Base-by-base conservation (phyloP, 2,329 filamentous ascomycete species). In the Lachnellula subtilissima region DNA sequence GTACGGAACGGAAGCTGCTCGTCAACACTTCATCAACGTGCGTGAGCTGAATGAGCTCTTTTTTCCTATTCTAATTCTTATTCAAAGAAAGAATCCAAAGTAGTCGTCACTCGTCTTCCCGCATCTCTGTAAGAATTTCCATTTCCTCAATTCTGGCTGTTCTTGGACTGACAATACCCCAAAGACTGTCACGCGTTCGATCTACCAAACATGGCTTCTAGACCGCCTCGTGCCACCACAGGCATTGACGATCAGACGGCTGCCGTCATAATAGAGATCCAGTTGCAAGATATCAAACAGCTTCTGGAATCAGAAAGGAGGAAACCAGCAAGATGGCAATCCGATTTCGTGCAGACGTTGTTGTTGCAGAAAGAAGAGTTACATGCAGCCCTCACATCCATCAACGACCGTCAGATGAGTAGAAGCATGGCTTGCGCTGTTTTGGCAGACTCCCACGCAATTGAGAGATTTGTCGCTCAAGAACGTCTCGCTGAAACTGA, bases 341-440 rank as follows among this genome's bases (percentile, higher is more conserved):
- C 25, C 15, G 28, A 28, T 3, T 25, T 48, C 12, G n/a, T 7
- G 46, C 25, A 43, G 15, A 48, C 53, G 12, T 37, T 52, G 5
- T 4, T 40, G 17, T 32, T 46, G 3, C 55, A 60, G 12, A 39
- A 53, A 17, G 35, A 55, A 19, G 58, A 59, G 37, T 23, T 57
- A 7, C 17, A 52, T 43, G 40, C 47, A 40, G 52, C 11, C 17
- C 17, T 53, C 15, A 17, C 28, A 12, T 39, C 23, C 11, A 52
- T 54, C 39, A 45, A 37, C 19, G 57, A 53, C 45, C 48, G 51
- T 17, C 37, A 36, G 17, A 19, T 55, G 17, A 23, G 17, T 4
- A 42, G 35, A 12, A 19, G 39, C 22, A 43, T 61, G 6, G 36
- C 51, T 1, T 14, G 17, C 12, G 35, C 48, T 11, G 54, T 57